Percentiles rank a stretch among this genome's conserved stretches.
These are phyloP conservation scores for Petunia secreta DNA, from an alignment of 257 asterid genomes.

Conservation along the genomic window DNA sequence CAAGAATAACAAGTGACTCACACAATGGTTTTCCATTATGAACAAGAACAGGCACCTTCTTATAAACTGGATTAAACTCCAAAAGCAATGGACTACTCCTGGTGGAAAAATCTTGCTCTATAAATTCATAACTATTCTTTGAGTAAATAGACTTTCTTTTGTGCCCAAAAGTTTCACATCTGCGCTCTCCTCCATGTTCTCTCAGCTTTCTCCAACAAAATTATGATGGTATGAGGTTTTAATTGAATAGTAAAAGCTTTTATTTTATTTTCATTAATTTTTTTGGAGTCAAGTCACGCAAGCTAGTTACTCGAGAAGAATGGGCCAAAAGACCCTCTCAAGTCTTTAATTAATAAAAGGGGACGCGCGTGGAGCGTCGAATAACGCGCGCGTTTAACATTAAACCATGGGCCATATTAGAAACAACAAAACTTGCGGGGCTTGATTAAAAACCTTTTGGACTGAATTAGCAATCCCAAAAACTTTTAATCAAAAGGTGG, in stretches of 20 bases:
- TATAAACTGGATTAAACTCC: conserved; percentile 30
- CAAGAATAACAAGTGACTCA: conserved; percentile 34
- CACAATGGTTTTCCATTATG: conserved; percentile 25
- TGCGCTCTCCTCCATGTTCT: conserved; percentile 6
- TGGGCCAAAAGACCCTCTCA: too few relatives aligned
- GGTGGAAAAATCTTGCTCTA: conserved; percentile 25
- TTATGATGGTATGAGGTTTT: not conserved
- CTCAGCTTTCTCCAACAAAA: not conserved
- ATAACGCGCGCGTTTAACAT: too few relatives aligned
- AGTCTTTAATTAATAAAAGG: too few relatives aligned
- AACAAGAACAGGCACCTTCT: conserved; percentile 31
- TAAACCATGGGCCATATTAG: too few relatives aligned
- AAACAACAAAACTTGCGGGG: too few relatives aligned
- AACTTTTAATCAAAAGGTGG: too few relatives aligned
- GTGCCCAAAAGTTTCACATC: conserved; percentile 25
- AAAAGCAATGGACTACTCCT: conserved; percentile 22
- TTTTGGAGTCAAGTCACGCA: not conserved
- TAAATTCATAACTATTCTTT: conserved; percentile 13
- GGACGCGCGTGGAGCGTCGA: too few relatives aligned
- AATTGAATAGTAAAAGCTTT: not conserved
- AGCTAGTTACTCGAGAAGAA: too few relatives aligned
- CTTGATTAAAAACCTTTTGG: too few relatives aligned
- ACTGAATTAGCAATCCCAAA: too few relatives aligned
- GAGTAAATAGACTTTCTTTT: conserved; percentile 24
- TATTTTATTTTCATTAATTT: not conserved